Conservation (phyloP, 2,329 filamentous ascomycete genomes). For the Claviceps pusilla region DNA sequence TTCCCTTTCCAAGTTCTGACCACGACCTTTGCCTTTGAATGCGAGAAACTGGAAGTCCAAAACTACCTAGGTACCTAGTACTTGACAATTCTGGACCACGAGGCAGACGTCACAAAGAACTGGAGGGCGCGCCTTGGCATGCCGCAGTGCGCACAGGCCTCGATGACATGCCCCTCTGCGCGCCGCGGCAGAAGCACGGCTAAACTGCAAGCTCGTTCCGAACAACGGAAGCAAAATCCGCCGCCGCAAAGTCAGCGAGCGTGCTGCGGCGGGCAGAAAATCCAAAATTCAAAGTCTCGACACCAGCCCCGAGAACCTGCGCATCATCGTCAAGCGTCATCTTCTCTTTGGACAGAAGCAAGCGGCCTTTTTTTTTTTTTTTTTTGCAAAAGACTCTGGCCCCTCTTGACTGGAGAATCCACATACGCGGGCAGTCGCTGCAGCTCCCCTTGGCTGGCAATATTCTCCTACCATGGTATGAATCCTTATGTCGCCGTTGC, state of each 20-base stretch:
- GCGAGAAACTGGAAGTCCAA: background rate
- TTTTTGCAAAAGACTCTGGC: conserved; percentile 3
- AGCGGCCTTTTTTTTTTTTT: conserved; percentile 7
- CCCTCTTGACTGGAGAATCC: too few species aligned
- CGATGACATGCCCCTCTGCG: background rate
- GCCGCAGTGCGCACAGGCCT: background rate
- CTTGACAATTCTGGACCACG: background rate
- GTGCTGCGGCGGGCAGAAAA: conserved; percentile 14
- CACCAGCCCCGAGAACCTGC: background rate
- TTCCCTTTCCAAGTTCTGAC: too few species aligned
- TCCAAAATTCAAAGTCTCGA: conserved; percentile 5
- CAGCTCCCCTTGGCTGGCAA: background rate
- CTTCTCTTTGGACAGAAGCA: conserved; percentile 11
- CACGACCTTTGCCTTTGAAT: background rate
- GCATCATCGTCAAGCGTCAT: conserved; percentile 5
- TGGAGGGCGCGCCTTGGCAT: background rate
- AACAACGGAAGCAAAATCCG: conserved; percentile 12
- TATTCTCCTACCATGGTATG: conserved; percentile 16
- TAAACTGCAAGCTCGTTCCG: conserved; percentile 12
- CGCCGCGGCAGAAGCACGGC: conserved; percentile 15
- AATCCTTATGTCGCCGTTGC: conserved; percentile 4
- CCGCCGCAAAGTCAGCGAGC: conserved; percentile 5
- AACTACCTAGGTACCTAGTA: background rate
- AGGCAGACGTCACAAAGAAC: background rate
- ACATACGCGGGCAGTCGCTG: background rate